Evolutionary conservation across 2,329 filamentous ascomycete species (phyloP).

Genomic region (Neofusicoccum cordaticola): DNA sequence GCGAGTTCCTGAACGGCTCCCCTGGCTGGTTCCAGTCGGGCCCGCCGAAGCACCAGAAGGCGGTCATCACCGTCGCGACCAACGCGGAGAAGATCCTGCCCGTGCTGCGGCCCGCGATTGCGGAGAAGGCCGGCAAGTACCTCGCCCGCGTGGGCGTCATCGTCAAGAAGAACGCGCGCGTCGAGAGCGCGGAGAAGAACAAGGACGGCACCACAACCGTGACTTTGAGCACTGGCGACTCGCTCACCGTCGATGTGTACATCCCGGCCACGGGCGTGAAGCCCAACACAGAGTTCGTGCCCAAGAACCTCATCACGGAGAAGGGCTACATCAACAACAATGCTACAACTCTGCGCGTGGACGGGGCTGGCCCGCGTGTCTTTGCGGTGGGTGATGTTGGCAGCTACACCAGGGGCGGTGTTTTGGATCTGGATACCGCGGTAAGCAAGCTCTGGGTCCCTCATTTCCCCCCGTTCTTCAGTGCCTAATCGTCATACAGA

Average conservation of each 20-base stretch:
- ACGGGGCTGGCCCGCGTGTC: constrained; percentile 22
- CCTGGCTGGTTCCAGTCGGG: constrained; percentile 37
- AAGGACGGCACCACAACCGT: constrained; percentile 39
- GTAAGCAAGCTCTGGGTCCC: neutral
- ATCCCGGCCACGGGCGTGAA: constrained; percentile 29
- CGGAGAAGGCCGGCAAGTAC: constrained; percentile 27
- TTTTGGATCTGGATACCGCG: constrained; percentile 32
- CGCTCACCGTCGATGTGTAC: constrained; percentile 37
- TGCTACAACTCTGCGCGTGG: constrained; percentile 28
- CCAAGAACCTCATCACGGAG: constrained; percentile 24
- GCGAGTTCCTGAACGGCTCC: constrained; percentile 51
- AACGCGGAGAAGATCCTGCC: constrained; percentile 27
- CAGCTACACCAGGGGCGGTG: constrained; percentile 26
- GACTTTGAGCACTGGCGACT: constrained; percentile 38
- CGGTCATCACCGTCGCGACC: constrained; percentile 31
- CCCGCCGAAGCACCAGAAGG: constrained; percentile 12
- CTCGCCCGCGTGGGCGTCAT: constrained; percentile 30
- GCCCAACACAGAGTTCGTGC: constrained; percentile 30
- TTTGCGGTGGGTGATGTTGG: constrained; percentile 38
- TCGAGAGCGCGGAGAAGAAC: constrained; percentile 19
- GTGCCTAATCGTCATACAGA: neutral
- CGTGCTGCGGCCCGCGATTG: constrained; percentile 21
- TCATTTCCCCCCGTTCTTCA: neutral
- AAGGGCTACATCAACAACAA: constrained; percentile 29
- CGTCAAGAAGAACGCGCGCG: constrained; percentile 19